phyloP scores from a whole-genome alignment of 2,329 filamentous ascomycete species.

The Calonectria crousiana region DNA sequence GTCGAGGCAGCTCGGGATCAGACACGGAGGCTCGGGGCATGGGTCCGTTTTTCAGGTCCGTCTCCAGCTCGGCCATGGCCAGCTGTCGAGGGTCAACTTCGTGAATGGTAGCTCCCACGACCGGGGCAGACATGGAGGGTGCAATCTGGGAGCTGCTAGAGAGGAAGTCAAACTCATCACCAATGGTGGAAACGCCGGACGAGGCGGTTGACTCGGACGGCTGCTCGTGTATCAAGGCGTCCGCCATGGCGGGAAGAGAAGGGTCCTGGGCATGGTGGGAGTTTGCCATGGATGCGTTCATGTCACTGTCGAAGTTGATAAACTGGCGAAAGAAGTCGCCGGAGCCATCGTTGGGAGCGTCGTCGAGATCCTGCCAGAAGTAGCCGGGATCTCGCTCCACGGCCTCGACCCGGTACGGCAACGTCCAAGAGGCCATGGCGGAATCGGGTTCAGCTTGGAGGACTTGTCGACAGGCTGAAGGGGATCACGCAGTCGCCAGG shows the following conservation, averaged over 20 bases:
- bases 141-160: conserved; percentile 49
- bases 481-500: conserved; percentile 35
- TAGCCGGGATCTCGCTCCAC: conserved; percentile 51
- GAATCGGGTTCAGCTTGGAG: conserved; percentile 12
- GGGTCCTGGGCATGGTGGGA: conserved; percentile 35
- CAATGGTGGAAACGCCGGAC: conserved; percentile 50
- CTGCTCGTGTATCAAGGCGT: conserved; percentile 46
- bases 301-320: conserved; percentile 51
- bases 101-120: conserved; percentile 32
- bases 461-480: conserved; percentile 6
- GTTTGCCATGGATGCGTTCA: conserved; percentile 36
- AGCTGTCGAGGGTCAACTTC: conserved; percentile 48
- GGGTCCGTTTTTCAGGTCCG: conserved; percentile 35
- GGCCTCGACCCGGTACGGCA: conserved; percentile 50
- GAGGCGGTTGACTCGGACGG: conserved; percentile 49
- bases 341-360: conserved; percentile 43
- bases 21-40: conserved; percentile 57
- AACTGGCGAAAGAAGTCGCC: conserved; percentile 54
- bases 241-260: conserved; percentile 41
- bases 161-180: conserved; percentile 53
- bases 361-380: conserved; percentile 51
- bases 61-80: conserved; percentile 33
- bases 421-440: conserved; percentile 52
- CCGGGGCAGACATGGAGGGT: conserved; percentile 34
- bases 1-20: conserved; percentile 60